A percentile compares a stretch with the other conserved stretches of the same genome.
phyloP scores from a whole-genome alignment of 495 filamentous ascomycete species.

The Lasiosphaeria hispida region DNA sequence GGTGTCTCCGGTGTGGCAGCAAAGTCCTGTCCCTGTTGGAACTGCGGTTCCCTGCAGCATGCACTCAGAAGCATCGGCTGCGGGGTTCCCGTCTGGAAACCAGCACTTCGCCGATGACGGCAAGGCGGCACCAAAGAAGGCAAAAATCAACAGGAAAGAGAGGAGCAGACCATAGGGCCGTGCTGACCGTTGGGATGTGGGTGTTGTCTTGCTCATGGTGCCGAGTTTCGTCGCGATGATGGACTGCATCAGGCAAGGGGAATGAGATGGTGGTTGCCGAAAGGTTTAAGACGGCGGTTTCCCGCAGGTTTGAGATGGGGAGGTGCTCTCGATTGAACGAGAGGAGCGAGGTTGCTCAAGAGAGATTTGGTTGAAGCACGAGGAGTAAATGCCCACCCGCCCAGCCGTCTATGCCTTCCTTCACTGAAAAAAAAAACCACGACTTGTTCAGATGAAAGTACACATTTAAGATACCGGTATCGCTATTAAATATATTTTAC shows the following conservation, averaged over 20 bases:
- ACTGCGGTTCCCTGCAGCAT: no score
- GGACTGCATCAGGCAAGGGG: background rate
- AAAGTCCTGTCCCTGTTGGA: no score
- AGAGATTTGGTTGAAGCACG: background rate
- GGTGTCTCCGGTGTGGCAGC: background rate
- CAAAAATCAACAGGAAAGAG: no score
- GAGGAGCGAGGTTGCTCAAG: conserved; percentile 1
- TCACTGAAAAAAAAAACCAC: background rate
- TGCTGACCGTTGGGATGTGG: background rate
- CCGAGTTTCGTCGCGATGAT: background rate
- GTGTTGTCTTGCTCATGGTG: background rate
- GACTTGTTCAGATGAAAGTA: background rate
- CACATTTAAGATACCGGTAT: background rate
- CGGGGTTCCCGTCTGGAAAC: no score
- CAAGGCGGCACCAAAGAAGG: no score
- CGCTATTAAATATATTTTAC: no score
- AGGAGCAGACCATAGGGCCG: no score
- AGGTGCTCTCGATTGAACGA: background rate
- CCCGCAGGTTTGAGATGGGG: no score
- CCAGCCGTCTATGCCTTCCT: background rate
- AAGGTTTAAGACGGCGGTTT: no score
- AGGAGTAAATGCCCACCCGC: background rate
- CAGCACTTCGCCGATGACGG: no score
- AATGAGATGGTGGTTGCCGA: no score
- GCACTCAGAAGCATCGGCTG: no score